Evolutionary conservation across 345 rosid species (phyloP).

Genomic region (Hibiscus syriacus): DNA sequence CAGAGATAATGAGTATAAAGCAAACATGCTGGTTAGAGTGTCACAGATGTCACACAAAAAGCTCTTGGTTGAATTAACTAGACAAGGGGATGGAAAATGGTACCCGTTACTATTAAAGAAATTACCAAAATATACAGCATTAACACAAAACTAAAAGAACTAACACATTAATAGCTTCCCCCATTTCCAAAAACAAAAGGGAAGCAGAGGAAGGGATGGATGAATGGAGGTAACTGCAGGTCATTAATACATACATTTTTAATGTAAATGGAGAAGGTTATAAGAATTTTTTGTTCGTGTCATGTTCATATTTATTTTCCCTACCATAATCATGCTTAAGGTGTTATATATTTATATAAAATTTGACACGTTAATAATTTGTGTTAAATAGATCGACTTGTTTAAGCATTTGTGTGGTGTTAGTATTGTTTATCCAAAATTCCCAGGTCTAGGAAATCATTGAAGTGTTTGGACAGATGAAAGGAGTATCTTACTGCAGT

Average conservation of each 20-base stretch:
- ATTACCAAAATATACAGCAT: not conserved
- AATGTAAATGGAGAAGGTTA: not conserved
- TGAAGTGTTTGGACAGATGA: not conserved
- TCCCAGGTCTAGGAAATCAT: not conserved
- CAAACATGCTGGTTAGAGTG: no score
- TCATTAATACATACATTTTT: not conserved
- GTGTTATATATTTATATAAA: not conserved
- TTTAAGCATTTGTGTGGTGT: not conserved
- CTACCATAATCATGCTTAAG: not conserved
- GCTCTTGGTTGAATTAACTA: not conserved
- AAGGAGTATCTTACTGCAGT: not conserved
- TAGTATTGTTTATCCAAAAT: not conserved
- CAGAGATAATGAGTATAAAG: no score
- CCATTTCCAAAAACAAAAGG: not conserved
- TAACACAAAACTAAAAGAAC: not conserved
- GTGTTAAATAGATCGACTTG: not conserved
- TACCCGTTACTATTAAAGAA: not conserved
- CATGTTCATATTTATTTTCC: not conserved
- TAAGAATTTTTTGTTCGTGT: not conserved
- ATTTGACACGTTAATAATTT: not conserved
- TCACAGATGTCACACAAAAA: not conserved
- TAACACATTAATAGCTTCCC: not conserved
- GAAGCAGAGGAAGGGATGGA: no score
- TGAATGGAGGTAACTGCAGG: not conserved
- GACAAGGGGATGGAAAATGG: no score